phyloP scores from a whole-genome alignment of 2,329 filamentous ascomycete species.

The Pseudocercospora macadamiae region DNA sequence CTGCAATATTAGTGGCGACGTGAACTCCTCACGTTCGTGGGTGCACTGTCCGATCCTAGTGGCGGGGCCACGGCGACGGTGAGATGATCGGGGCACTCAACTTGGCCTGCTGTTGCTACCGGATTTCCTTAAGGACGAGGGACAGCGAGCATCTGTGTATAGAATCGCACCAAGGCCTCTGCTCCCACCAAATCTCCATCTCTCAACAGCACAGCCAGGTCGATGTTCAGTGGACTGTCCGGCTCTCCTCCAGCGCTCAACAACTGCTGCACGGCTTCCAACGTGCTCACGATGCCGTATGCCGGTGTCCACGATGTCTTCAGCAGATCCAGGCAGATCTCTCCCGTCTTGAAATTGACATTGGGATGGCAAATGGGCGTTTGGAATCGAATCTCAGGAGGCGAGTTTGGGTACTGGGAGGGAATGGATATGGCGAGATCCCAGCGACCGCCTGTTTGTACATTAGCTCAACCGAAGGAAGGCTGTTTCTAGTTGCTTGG shows the following conservation, averaged over 20 bases:
- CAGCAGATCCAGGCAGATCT: conserved; percentile 92
- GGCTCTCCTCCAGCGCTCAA: conserved; percentile 64
- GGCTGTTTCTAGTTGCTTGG: not conserved
- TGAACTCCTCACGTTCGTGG: too few relatives aligned
- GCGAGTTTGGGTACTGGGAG: conserved; percentile 72
- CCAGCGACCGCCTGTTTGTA: conserved; percentile 70
- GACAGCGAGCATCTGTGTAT: conserved; percentile 58
- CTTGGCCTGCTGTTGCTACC: too few relatives aligned
- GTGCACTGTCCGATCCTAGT: too few relatives aligned
- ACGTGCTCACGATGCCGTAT: conserved; percentile 75
- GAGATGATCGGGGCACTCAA: too few relatives aligned
- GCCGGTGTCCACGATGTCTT: conserved; percentile 78
- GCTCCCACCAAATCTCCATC: conserved; percentile 70
- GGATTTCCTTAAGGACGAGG: not conserved
- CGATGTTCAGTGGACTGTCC: conserved; percentile 77
- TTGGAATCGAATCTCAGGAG: conserved; percentile 78
- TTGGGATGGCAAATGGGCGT: conserved; percentile 88
- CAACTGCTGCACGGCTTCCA: conserved; percentile 73
- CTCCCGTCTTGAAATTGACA: conserved; percentile 72
- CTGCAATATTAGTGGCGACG: too few relatives aligned
- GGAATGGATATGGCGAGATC: conserved; percentile 78
- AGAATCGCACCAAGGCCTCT: conserved; percentile 71
- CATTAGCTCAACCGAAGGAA: not conserved
- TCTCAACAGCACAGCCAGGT: conserved; percentile 71
- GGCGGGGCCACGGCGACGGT: too few relatives aligned